Evolutionary conservation across 2,329 filamentous ascomycete species (phyloP), one percentile per base, ranked within the genome.

Genomic region (Hypoxylon sp.): DNA sequence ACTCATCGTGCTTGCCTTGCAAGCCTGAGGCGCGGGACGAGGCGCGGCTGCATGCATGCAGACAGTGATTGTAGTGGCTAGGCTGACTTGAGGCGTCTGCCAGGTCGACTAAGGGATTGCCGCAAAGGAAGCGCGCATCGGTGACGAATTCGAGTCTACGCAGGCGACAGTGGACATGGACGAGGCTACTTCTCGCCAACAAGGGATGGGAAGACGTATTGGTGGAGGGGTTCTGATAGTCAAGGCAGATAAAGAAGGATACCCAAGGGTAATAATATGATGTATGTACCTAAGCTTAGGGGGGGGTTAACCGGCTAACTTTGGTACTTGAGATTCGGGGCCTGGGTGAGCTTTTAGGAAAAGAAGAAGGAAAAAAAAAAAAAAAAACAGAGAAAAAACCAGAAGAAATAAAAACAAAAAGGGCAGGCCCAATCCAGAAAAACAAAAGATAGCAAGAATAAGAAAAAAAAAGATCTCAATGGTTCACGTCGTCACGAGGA

Each of bases 1-100:
- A 29, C 69, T 70, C 75, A 77, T 76, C 33, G 41, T 66, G 65
- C 48, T 52, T 57, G 50, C 31, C 57, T 42, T 62, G 43, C 43
- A 38, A 43, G 47, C 35, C 33, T 51, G 31, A 46, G 55, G 31
- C 37, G 35, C 31, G 17, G n/a, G 40, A 31, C 13, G 37, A 55
- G 26, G 45, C 46, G 27, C 59, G 55, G 65, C 62, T 55, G 52
- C 52, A 49, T 55, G 52, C 52, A 49, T 62, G 57, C 61, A 67
- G 56, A 10, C 6, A 41, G 15, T 27, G 43, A 33, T 58, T n/a
- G 38, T 61, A 8, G 13, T 42, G 24, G 38, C 31, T 17, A n/a
- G 13, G 38, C n/a, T 31, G 31, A n/a, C n/a, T 62, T 31, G 37
- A 53, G 20, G 41, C 37, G 53, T 46, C 48, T 5, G 37, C 23